These are phyloP conservation scores for Claviceps sp. DNA, from an alignment of 2,329 filamentous ascomycete species.

Conservation along the genomic window DNA sequence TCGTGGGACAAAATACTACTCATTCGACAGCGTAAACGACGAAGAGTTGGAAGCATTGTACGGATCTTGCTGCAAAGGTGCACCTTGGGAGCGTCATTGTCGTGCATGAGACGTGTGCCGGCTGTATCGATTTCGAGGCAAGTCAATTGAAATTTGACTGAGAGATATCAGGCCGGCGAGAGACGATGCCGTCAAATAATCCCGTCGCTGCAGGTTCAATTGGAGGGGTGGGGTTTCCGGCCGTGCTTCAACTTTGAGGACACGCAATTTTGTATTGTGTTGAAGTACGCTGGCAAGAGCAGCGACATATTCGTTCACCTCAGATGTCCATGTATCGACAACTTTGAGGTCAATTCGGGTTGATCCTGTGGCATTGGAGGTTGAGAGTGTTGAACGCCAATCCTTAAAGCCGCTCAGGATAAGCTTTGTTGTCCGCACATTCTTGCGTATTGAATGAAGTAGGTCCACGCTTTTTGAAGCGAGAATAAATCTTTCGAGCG, in stretches of 20 bases:
- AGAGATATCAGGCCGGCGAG: slow-evolving; percentile 3
- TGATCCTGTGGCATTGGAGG: background rate
- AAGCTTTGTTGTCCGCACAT: background rate
- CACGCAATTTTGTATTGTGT: slow-evolving; percentile 4
- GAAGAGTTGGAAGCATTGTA: slow-evolving; percentile 4
- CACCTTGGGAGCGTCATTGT: background rate
- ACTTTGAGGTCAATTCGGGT: background rate
- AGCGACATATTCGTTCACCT: slow-evolving; percentile 1
- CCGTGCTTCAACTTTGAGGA: slow-evolving; percentile 4
- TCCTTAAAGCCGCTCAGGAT: slow-evolving; percentile 3
- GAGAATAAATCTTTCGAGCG: slow-evolving; percentile 1
- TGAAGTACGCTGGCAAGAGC: slow-evolving; percentile 3
- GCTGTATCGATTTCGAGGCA: slow-evolving; percentile 6
- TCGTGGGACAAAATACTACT: slow-evolving; percentile 4
- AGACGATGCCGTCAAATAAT: slow-evolving; percentile 4
- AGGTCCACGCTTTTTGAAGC: background rate
- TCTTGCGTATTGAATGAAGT: slow-evolving; percentile 2
- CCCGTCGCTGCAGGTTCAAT: background rate
- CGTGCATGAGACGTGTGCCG: slow-evolving; percentile 2
- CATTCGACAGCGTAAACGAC: slow-evolving; percentile 6
- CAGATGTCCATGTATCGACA: slow-evolving; percentile 2
- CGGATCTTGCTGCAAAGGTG: slow-evolving; percentile 5
- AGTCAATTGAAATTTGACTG: slow-evolving; percentile 2
- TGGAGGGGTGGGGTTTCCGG: slow-evolving; percentile 2
- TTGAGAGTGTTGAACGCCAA: slow-evolving; percentile 2